These are phyloP conservation scores for Xylaria digitata DNA, from an alignment of 2,329 filamentous ascomycete genomes.

Conservation along the genomic window DNA sequence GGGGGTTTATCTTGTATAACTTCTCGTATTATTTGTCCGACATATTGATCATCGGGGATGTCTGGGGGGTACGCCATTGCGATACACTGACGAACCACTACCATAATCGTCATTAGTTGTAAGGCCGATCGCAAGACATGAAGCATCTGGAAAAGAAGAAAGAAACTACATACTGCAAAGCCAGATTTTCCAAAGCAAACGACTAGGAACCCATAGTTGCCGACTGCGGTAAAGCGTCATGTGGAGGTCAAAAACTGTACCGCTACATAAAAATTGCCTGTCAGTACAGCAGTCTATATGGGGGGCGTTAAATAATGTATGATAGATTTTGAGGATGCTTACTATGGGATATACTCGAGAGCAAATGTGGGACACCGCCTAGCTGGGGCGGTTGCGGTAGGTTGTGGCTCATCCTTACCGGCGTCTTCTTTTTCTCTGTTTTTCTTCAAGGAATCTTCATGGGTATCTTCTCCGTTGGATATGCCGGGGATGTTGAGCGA, in stretches of 20 bases:
- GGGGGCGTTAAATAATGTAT: neutral
- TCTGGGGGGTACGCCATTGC: conserved; percentile 36
- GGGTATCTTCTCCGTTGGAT: conserved; percentile 8
- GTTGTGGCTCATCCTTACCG: neutral
- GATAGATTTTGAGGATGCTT: neutral
- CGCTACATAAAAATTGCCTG: neutral
- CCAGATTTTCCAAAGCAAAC: conserved; percentile 34
- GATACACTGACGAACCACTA: conserved; percentile 36
- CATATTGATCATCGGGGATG: neutral
- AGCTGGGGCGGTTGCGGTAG: neutral
- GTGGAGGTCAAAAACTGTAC: conserved; percentile 8
- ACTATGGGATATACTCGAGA: conserved; percentile 29
- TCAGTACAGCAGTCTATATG: neutral
- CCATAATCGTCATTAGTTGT: neutral
- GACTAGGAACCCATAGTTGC: conserved; percentile 20
- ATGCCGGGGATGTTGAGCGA: conserved; percentile 11
- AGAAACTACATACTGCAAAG: conserved; percentile 37
- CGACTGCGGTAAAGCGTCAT: neutral
- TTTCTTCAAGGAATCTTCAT: neutral
- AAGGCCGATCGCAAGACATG: no score
- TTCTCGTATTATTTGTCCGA: conserved; percentile 1
- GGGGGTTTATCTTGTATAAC: neutral
- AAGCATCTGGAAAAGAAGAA: neutral
- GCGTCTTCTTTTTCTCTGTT: neutral
- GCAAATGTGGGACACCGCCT: conserved; percentile 31